Percentiles rank a stretch among this genome's conserved stretches.
phyloP scores from a whole-genome alignment of 2,329 filamentous ascomycete genomes.

The Fusarium odoratissimum region DNA sequence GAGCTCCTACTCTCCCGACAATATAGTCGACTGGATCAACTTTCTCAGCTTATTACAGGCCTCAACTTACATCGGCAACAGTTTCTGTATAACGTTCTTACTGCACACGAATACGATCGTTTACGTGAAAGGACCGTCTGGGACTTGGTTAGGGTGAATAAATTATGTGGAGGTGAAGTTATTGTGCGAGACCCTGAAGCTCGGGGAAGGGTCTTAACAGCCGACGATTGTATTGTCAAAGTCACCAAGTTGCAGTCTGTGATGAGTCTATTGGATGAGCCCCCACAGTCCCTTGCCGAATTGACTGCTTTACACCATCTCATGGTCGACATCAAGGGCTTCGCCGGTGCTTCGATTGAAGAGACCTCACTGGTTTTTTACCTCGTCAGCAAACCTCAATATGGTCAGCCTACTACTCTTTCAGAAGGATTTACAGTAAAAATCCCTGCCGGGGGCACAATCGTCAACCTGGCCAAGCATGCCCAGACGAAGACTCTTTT shows the following conservation, averaged over 20 bases:
- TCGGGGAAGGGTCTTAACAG: conserved; percentile 86
- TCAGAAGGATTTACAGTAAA: conserved; percentile 88
- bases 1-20: conserved; percentile 86
- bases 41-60: conserved; percentile 83
- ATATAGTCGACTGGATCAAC: conserved; percentile 83
- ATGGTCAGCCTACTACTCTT: conserved; percentile 72
- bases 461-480: conserved; percentile 72
- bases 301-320: conserved; percentile 82
- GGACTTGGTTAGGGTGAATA: conserved; percentile 94
- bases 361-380: conserved; percentile 81
- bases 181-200: conserved; percentile 91
- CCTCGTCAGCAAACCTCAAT: conserved; percentile 77
- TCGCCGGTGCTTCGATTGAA: conserved; percentile 81
- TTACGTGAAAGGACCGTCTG: conserved; percentile 93
- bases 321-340: conserved; percentile 84
- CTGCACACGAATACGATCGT: conserved; percentile 81
- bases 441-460: conserved; percentile 77
- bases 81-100: conserved; percentile 93
- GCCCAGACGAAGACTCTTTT: conserved; percentile 86
- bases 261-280: conserved; percentile 92
- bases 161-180: conserved; percentile 90
- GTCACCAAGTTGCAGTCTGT: conserved; percentile 91
- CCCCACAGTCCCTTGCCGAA: conserved; percentile 76
- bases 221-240: conserved; percentile 92
- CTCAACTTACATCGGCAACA: conserved; percentile 89